Percentiles rank a stretch among this genome's conserved stretches.
Conservation (phyloP, 441 rosid genomes). For the Euphorbia corollata region DNA sequence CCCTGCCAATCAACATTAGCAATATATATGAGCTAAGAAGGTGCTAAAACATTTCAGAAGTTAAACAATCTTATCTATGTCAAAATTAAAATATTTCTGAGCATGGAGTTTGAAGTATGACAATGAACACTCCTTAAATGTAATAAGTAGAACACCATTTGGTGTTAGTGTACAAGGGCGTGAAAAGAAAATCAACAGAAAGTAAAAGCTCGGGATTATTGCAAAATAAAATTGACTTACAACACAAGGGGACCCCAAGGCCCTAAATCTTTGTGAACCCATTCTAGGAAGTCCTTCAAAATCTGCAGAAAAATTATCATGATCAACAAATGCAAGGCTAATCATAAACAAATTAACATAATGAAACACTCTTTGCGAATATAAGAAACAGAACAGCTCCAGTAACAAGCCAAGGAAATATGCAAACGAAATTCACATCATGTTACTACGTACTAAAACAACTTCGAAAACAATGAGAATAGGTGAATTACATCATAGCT, state of each 20-base stretch:
- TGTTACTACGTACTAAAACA: too few species aligned
- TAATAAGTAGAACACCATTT: background rate
- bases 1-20: conserved; percentile 43
- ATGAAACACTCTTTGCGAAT: background rate
- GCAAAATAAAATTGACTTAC: conserved; percentile 44
- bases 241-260: conserved; percentile 92
- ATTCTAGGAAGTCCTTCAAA: conserved; percentile 77
- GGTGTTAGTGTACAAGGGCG: background rate
- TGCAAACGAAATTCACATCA: too few species aligned
- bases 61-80: background rate
- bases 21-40: conserved; percentile 5
- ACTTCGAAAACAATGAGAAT: too few species aligned
- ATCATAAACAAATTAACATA: background rate
- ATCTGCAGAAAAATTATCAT: conserved; percentile 40
- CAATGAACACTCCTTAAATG: background rate
- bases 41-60: background rate
- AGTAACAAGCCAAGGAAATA: too few species aligned
- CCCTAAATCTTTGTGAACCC: conserved; percentile 95
- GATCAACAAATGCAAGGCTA: conserved; percentile 13
- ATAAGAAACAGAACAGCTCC: too few species aligned
- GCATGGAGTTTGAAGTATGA: background rate
- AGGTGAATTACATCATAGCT: too few species aligned
- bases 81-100: conserved; percentile 2
- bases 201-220: conserved; percentile 4
- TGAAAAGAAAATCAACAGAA: background rate